These are phyloP conservation scores for Chaetothyriales sp. DNA, from an alignment of 2,329 filamentous ascomycete genomes.

Conservation along the genomic window DNA sequence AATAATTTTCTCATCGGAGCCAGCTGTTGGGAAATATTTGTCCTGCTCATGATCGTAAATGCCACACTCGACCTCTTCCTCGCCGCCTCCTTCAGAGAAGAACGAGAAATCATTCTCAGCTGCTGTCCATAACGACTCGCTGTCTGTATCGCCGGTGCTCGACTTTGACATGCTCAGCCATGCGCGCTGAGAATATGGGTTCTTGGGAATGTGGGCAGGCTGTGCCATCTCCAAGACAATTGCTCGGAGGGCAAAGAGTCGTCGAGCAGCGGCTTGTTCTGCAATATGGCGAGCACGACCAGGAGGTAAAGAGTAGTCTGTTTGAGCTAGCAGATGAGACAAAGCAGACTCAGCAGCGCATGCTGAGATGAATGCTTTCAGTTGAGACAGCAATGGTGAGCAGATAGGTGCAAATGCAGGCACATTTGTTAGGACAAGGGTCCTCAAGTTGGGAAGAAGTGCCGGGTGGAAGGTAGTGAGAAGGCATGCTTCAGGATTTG, in stretches of 20 bases:
- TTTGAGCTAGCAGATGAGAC: conserved; percentile 36
- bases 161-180: conserved; percentile 34
- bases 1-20: conserved; percentile 29
- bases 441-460: conserved; percentile 39
- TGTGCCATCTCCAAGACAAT: conserved; percentile 41
- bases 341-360: conserved; percentile 42
- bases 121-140: conserved; percentile 44
- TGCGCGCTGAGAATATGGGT: not conserved
- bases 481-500: conserved; percentile 19
- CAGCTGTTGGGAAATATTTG: conserved; percentile 30
- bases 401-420: conserved; percentile 30
- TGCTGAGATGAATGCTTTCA: conserved; percentile 41
- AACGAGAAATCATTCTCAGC: conserved; percentile 46
- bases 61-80: conserved; percentile 31
- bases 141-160: conserved; percentile 44
- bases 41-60: conserved; percentile 32
- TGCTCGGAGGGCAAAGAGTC: conserved; percentile 40
- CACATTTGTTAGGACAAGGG: conserved; percentile 42
- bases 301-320: conserved; percentile 45
- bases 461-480: conserved; percentile 36
- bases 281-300: conserved; percentile 36
- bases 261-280: conserved; percentile 34
- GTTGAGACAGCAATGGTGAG: conserved; percentile 27
- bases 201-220: conserved; percentile 7
- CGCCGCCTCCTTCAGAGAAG: conserved; percentile 36